These are phyloP conservation scores for Wickerhamomyces bisporus DNA, from an alignment of 805 yeast genomes.

Conservation along the genomic window DNA sequence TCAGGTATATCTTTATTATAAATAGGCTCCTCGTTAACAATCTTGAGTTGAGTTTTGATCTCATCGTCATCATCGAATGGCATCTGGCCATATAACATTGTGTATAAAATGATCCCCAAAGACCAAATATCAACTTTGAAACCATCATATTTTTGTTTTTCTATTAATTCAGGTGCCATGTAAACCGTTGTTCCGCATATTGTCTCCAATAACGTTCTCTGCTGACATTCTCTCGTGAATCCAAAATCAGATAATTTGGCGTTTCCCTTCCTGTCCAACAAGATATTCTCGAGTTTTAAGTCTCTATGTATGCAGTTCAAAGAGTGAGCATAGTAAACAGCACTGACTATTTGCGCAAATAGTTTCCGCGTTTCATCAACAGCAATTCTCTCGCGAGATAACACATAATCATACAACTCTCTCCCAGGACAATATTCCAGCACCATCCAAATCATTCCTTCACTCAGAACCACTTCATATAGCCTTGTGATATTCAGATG, in stretches of 20 bases:
- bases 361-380: slow-evolving; percentile 44
- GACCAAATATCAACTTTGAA: slow-evolving; percentile 87
- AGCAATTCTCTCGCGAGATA: slow-evolving; percentile 46
- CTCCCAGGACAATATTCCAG: slow-evolving; percentile 85
- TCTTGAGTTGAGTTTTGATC: slow-evolving; percentile 49
- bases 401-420: slow-evolving; percentile 65
- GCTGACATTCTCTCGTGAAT: slow-evolving; percentile 73
- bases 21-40: slow-evolving; percentile 60
- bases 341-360: slow-evolving; percentile 59
- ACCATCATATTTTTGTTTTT: slow-evolving; percentile 69
- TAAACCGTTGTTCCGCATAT: slow-evolving; percentile 93
- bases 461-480: slow-evolving; percentile 82
- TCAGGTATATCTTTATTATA: slow-evolving; percentile 43
- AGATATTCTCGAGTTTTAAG: slow-evolving; percentile 73
- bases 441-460: slow-evolving; percentile 76
- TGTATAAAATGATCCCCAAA: slow-evolving; percentile 80
- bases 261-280: slow-evolving; percentile 49
- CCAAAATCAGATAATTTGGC: slow-evolving; percentile 91
- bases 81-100: slow-evolving; percentile 79
- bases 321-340: slow-evolving; percentile 66
- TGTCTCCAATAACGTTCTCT: slow-evolving; percentile 60
- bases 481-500: slow-evolving; percentile 81
- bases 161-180: slow-evolving; percentile 92
- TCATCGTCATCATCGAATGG: slow-evolving; percentile 88
- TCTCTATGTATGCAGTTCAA: slow-evolving; percentile 81